A percentile compares a stretch with the other conserved stretches of the same genome.
Evolutionary conservation across 139 green algal genomes (phyloP).

Genomic region (Chlorella sp.): DNA sequence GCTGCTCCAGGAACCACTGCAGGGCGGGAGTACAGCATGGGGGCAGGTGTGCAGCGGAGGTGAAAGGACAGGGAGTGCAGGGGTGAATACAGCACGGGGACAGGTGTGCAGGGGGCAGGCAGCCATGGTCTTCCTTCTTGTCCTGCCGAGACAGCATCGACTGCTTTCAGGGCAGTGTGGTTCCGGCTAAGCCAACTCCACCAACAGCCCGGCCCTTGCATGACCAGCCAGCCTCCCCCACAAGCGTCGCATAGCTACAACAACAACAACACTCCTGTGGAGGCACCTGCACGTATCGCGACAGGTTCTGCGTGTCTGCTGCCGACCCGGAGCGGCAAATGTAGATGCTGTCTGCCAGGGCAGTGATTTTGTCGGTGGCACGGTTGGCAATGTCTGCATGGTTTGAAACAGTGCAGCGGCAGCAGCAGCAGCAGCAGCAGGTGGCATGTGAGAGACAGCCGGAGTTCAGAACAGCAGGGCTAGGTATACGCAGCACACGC

Average conservation of each 20-base stretch:
- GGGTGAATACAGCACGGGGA: not conserved
- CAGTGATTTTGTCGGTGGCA: constrained; percentile 95
- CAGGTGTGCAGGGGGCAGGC: too few species aligned
- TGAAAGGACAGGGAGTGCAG: constrained; percentile 30
- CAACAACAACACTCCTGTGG: not conserved
- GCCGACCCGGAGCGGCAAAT: constrained; percentile 82
- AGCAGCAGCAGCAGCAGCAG: not conserved
- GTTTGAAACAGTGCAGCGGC: not conserved
- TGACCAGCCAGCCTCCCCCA: too few species aligned
- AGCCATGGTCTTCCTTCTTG: not conserved
- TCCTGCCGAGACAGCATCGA: not conserved
- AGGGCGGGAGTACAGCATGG: not conserved
- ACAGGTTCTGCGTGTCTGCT: constrained; percentile 90
- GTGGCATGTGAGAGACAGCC: not conserved
- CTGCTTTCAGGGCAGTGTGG: too few species aligned
- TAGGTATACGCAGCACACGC: not conserved
- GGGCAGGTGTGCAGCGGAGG: not conserved
- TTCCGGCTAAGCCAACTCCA: not conserved
- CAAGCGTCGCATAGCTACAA: not conserved
- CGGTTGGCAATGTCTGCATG: constrained; percentile 87
- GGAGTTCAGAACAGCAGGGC: too few species aligned
- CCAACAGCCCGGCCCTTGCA: not conserved
- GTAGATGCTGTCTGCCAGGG: constrained; percentile 78
- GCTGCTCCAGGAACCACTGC: constrained; percentile 73
- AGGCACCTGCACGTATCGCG: constrained; percentile 71